Conservation (phyloP, 2,329 filamentous ascomycete species). For the Trichoderma asperellum region DNA sequence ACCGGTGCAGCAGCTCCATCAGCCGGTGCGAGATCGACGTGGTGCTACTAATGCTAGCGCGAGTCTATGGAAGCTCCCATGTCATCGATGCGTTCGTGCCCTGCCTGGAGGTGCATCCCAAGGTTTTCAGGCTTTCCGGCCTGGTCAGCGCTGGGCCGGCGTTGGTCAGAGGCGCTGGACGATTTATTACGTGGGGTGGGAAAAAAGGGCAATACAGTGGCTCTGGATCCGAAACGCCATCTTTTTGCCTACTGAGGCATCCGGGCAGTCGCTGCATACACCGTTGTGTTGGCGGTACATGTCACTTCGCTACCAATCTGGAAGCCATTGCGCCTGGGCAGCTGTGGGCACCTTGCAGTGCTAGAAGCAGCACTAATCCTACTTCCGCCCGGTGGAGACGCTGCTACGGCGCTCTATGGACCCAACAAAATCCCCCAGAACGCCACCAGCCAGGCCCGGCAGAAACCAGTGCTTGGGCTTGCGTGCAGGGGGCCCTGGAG, state of each 20-base stretch:
- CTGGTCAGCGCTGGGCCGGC: background rate
- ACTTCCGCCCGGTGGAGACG: background rate
- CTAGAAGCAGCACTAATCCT: background rate
- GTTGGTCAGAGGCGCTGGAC: background rate
- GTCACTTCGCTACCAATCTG: background rate
- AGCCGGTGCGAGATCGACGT: slow-evolving; percentile 14
- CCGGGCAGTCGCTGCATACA: background rate
- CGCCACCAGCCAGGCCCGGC: slow-evolving; percentile 22
- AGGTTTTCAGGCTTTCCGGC: background rate
- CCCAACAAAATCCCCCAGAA: slow-evolving; percentile 24
- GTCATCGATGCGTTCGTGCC: background rate
- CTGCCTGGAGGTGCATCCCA: background rate
- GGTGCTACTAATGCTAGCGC: slow-evolving; percentile 9
- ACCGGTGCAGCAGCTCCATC: background rate
- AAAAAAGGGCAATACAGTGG: background rate
- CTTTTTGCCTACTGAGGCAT: background rate
- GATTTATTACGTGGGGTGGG: background rate
- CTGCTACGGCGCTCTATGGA: background rate
- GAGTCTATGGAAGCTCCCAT: background rate
- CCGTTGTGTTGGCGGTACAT: too few relatives aligned
- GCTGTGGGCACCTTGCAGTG: background rate
- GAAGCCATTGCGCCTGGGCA: background rate
- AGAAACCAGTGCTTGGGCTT: slow-evolving; percentile 3
- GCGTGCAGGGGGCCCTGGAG: background rate
- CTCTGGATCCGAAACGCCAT: background rate